These are phyloP conservation scores for Phytophthora syringae DNA, from an alignment of 352 stramenopile genomes.

Conservation along the genomic window DNA sequence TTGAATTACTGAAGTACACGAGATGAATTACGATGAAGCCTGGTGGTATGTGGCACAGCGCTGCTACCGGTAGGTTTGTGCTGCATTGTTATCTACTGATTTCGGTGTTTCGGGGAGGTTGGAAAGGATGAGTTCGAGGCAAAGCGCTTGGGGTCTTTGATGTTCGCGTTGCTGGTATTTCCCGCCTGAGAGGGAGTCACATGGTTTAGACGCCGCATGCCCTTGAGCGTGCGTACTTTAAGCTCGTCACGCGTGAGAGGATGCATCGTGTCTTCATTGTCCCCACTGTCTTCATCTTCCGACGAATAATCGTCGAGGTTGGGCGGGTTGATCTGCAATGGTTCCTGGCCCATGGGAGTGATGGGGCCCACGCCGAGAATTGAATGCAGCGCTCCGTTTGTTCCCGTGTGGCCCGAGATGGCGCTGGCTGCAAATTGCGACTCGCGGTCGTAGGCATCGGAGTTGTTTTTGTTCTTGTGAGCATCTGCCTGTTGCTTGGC, in stretches of 20 bases:
- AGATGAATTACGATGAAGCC: constrained; percentile 2
- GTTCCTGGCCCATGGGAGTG: constrained; percentile 90
- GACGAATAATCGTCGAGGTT: constrained; percentile 95
- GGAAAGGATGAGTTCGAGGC: constrained; percentile 17
- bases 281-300: constrained; percentile 88
- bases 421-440: constrained; percentile 40
- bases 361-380: constrained; percentile 86
- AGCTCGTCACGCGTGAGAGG: constrained; percentile 93
- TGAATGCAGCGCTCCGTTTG: constrained; percentile 52
- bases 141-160: constrained; percentile 26
- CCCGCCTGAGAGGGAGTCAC: constrained; percentile 23
- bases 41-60: too few species aligned
- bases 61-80: too few species aligned
- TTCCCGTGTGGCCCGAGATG: constrained; percentile 15
- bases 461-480: constrained; percentile 35
- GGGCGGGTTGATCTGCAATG: constrained; percentile 93
- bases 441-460: constrained; percentile 54
- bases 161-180: constrained; percentile 16
- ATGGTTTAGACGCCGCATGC: constrained; percentile 72
- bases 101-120: constrained; percentile 28
- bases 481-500: constrained; percentile 53
- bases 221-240: constrained; percentile 91
- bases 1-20: constrained; percentile 21
- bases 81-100: too few species aligned
- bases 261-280: constrained; percentile 88